These are phyloP conservation scores for Amyloporia xantha DNA, from an alignment of 768 basidiomycete species.

Conservation along the genomic window DNA sequence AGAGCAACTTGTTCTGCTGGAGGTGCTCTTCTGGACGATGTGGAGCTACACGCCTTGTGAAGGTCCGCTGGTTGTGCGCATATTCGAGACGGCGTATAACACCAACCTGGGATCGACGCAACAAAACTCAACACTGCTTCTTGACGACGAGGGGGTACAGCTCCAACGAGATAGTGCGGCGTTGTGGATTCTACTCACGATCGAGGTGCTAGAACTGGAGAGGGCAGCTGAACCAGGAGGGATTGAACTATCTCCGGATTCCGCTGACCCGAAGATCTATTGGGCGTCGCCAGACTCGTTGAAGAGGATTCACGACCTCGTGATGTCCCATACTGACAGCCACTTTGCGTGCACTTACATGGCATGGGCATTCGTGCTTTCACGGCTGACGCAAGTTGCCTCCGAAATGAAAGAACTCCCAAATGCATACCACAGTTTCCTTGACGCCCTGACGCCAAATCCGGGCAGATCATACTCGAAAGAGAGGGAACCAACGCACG, in stretches of 20 bases:
- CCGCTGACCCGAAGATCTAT: conserved; percentile 45
- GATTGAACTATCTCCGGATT: conserved; percentile 47
- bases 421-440: conserved; percentile 46
- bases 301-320: conserved; percentile 59
- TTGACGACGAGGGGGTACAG: conserved; percentile 69
- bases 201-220: conserved; percentile 81
- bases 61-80: conserved; percentile 52
- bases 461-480: conserved; percentile 40
- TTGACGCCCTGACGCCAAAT: conserved; percentile 43
- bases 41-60: conserved; percentile 67
- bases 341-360: conserved; percentile 69
- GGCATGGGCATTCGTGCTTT: conserved; percentile 81
- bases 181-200: conserved; percentile 70
- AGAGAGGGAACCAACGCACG: conserved; percentile 48
- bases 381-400: conserved; percentile 45
- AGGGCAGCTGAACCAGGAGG: conserved; percentile 45
- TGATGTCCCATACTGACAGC: conserved; percentile 50
- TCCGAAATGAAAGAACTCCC: conserved; percentile 46
- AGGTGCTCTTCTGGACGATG: conserved; percentile 86
- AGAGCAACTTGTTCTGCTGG: conserved; percentile 76
- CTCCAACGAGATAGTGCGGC: conserved; percentile 62
- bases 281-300: conserved; percentile 57
- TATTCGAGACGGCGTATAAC: conserved; percentile 59
- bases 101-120: conserved; percentile 63
- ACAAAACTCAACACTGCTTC: conserved; percentile 51